Conservation (phyloP, 805 yeast species). For the Candida vaughaniae region DNA sequence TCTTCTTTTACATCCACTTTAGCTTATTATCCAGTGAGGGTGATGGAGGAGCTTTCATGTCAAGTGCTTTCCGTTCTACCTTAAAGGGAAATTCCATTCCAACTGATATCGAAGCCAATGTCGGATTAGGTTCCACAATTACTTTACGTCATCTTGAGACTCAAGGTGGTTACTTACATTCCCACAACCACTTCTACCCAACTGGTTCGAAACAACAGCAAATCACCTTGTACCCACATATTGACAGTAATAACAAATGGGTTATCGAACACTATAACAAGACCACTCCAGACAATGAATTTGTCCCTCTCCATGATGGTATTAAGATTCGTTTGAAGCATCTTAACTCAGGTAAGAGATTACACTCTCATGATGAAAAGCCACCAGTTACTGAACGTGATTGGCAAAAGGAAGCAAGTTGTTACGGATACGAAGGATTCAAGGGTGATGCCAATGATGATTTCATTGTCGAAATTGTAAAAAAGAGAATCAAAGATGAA, state of each 20-base stretch:
- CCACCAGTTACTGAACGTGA: constrained; percentile 74
- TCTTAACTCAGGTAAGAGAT: constrained; percentile 55
- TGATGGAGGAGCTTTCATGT: constrained; percentile 70
- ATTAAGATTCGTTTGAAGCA: constrained; percentile 71
- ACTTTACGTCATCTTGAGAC: constrained; percentile 69
- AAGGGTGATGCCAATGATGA: constrained; percentile 85
- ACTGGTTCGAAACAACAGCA: constrained; percentile 86
- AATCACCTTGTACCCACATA: constrained; percentile 74
- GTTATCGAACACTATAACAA: constrained; percentile 64
- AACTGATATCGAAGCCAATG: constrained; percentile 55
- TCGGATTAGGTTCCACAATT: constrained; percentile 69
- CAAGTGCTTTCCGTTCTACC: constrained; percentile 68
- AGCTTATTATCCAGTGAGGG: constrained; percentile 57
- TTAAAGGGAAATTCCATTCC: constrained; percentile 64
- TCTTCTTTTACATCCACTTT: constrained; percentile 66
- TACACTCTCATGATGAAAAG: constrained; percentile 82
- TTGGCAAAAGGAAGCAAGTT: constrained; percentile 81
- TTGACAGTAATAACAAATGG: constrained; percentile 76
- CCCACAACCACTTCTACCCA: constrained; percentile 70
- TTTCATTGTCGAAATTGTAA: constrained; percentile 71
- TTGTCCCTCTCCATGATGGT: constrained; percentile 64
- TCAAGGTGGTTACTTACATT: constrained; percentile 78
- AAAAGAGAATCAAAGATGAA: constrained; percentile 47
- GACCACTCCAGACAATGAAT: constrained; percentile 53
- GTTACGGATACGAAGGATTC: constrained; percentile 76